phyloP scores from a whole-genome alignment of 768 basidiomycete species.

The Pisolithus albus region DNA sequence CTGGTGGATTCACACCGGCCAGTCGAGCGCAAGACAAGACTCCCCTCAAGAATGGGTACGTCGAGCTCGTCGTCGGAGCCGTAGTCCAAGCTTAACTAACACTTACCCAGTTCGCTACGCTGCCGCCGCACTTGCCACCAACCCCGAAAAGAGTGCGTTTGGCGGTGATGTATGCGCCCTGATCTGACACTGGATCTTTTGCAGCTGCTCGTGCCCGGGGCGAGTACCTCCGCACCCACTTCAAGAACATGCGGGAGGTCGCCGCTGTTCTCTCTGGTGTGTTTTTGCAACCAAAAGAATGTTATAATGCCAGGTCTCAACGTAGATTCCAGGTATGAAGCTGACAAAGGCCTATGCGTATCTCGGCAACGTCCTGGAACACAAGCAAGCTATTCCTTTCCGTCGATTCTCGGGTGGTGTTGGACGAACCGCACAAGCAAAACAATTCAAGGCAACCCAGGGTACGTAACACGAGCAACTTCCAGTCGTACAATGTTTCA shows the following conservation, averaged over 20 bases:
- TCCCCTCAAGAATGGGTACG: conserved; percentile 59
- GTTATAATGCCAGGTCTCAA: conserved; percentile 1
- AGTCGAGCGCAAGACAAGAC: conserved; percentile 29
- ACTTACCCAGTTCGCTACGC: conserved; percentile 79
- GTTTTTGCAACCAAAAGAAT: conserved; percentile 5
- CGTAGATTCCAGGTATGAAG: conserved; percentile 60
- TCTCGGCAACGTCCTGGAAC: conserved; percentile 89
- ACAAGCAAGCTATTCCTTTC: conserved; percentile 97
- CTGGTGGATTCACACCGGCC: conserved; percentile 53
- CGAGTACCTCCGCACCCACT: conserved; percentile 98
- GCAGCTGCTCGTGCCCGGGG: conserved; percentile 87
- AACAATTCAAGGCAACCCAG: conserved; percentile 94
- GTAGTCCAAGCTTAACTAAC: conserved; percentile 14
- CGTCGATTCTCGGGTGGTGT: conserved; percentile 93
- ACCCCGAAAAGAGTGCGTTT: conserved; percentile 90
- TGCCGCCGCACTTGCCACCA: conserved; percentile 74
- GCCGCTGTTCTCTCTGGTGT: conserved; percentile 87
- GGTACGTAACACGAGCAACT: conserved; percentile 45
- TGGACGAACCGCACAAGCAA: conserved; percentile 90
- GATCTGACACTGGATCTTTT: conserved; percentile 9
- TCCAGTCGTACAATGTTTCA: not conserved
- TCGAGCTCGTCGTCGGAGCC: conserved; percentile 20
- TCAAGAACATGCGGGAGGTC: conserved; percentile 99
- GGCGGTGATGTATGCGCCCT: not conserved
- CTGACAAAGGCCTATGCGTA: conserved; percentile 93